A percentile compares a stretch with the other conserved stretches of the same genome.
Evolutionary conservation across 2,329 filamentous ascomycete species (phyloP).

Genomic region (Penicillium sp.): DNA sequence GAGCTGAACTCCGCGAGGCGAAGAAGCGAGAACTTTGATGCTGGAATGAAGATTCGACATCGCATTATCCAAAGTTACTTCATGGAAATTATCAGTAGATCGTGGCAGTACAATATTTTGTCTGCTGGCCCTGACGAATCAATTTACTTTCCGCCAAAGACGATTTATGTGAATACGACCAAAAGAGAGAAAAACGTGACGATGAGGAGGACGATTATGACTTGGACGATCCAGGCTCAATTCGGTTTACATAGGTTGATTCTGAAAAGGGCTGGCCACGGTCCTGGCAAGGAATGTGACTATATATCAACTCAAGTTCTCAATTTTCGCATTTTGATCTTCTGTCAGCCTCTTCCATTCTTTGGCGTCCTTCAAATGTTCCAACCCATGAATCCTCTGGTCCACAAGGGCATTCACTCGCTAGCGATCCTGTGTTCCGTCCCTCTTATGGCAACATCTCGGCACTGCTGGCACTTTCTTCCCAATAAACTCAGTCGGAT

Average conservation of each 20-base stretch:
- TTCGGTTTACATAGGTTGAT: too few relatives aligned
- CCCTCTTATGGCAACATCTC: background rate
- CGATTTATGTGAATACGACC: too few relatives aligned
- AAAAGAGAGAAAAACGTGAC: background rate
- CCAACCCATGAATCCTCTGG: too few relatives aligned
- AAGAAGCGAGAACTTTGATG: background rate
- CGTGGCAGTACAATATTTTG: background rate
- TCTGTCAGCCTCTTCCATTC: too few relatives aligned
- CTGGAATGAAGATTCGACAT: background rate
- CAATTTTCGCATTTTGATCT: too few relatives aligned
- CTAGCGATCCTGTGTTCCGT: background rate
- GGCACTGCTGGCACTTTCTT: background rate
- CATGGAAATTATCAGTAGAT: background rate
- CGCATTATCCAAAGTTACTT: background rate
- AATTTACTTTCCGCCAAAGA: background rate
- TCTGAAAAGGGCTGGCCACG: too few relatives aligned
- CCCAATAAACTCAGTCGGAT: background rate
- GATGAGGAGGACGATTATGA: too few relatives aligned
- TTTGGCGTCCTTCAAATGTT: too few relatives aligned
- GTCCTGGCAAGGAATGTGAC: too few relatives aligned
- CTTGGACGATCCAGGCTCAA: too few relatives aligned
- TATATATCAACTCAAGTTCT: too few relatives aligned
- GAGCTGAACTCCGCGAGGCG: conserved; percentile 14
- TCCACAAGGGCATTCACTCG: too few relatives aligned
- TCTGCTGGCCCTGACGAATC: background rate